Evolutionary conservation across 2,329 filamentous ascomycete genomes (phyloP), one percentile per base, ranked within the genome.

Genomic region (Neonectria neomacrospora): DNA sequence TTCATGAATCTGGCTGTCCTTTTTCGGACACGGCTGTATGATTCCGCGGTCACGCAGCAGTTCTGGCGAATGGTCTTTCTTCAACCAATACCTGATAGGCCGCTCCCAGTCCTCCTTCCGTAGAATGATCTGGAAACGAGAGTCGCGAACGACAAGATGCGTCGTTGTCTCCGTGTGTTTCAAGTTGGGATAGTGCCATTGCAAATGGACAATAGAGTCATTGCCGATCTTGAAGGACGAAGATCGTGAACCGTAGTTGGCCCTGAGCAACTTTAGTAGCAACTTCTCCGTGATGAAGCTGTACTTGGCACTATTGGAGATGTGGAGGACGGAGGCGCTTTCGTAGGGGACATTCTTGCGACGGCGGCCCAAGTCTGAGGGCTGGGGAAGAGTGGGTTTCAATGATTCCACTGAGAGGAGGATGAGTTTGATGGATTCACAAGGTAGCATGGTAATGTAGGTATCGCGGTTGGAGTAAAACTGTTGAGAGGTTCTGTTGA

Each of bases 91-190:
- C 9, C 18, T 51, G n/a, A 67, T 55, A 0, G 62, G 59, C 2
- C 8, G 37, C 11, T 65, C 59, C 66, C 66, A 68, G 22, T 67
- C 66, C 18, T 67, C 22, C 18, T 59, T 63, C 10, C 64, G 57
- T 7, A 68, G 53, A 14, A 64, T 65, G 23, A 68, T 58, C 3
- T 61, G 55, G 32, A 60, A 65, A 1, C 9, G 54, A 0, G 66
- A 58, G 39, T 54, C 48, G 11, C 57, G 53, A n/a, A 68, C 26
- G 18, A 67, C 48, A 2, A 58, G 50, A 28, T 68, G 66, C 2
- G 28, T 53, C 2, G 64, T 68, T 12, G 56, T 44, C 23, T 56
- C 23, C 3, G 18, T 28, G 32, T 55, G 39, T 3, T 53, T 58
- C 6, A 28, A 12, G 1, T 20, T 30, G 1, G 37, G 60, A 39